These are phyloP conservation scores for Peziza echinospora DNA, from an alignment of 495 filamentous ascomycete species.

Conservation along the genomic window DNA sequence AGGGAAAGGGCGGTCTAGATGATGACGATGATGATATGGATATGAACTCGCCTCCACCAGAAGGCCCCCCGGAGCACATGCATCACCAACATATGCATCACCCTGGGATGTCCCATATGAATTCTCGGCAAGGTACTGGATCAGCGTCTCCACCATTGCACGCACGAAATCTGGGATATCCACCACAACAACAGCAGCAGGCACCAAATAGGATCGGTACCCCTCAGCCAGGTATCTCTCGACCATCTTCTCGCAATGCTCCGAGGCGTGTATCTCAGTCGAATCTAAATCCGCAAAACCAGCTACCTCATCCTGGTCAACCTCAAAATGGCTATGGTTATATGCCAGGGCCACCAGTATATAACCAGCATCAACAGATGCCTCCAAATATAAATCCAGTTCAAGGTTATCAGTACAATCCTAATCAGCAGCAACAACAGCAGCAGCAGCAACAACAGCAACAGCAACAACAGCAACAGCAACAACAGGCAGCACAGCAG, in stretches of 20 bases:
- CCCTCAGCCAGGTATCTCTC: background rate
- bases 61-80: constrained; percentile 32
- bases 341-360: constrained; percentile 11
- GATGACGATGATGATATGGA: constrained; percentile 63
- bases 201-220: no score
- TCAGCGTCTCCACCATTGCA: constrained; percentile 77
- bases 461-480: constrained; percentile 19
- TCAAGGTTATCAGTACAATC: constrained; percentile 22
- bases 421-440: constrained; percentile 21
- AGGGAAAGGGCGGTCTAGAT: constrained; percentile 63
- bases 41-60: constrained; percentile 30
- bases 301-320: constrained; percentile 59
- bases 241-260: constrained; percentile 30
- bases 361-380: constrained; percentile 3
- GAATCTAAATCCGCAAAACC: constrained; percentile 20
- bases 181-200: no score
- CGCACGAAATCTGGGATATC: background rate
- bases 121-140: constrained; percentile 46
- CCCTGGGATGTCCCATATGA: constrained; percentile 49
- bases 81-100: constrained; percentile 62
- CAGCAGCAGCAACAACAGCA: constrained; percentile 19
- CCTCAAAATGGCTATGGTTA: constrained; percentile 36
- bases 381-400: constrained; percentile 20
- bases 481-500: constrained; percentile 20
- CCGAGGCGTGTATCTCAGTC: background rate